A percentile compares a stretch with the other conserved stretches of the same genome.
These are phyloP conservation scores for Penicillium brasilianum DNA, from an alignment of 2,329 filamentous ascomycete genomes.

Conservation along the genomic window DNA sequence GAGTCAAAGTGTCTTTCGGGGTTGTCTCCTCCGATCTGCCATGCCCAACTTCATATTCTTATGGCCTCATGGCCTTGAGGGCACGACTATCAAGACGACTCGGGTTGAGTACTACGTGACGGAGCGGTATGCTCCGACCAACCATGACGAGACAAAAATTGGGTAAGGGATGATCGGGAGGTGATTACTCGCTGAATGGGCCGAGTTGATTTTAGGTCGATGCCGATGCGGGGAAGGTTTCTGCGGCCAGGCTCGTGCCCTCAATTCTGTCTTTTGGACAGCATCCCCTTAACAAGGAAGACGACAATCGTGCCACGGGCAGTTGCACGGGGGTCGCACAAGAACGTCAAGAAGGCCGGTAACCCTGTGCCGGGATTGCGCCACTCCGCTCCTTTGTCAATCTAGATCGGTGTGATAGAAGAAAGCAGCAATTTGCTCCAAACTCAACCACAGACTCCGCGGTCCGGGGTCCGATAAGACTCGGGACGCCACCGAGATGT, in stretches of 20 bases:
- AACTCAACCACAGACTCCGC: neutral
- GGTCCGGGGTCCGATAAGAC: neutral
- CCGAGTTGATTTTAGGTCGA: slow-evolving; percentile 14
- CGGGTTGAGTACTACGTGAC: neutral
- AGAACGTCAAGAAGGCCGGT: neutral
- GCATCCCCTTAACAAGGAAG: neutral
- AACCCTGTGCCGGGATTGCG: neutral
- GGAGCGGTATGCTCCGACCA: slow-evolving; percentile 26
- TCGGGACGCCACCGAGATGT: slow-evolving; percentile 4
- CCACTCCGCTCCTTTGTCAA: neutral
- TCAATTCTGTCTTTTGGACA: neutral
- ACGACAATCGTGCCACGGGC: neutral
- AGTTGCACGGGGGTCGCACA: neutral
- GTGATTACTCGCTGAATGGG: slow-evolving; percentile 11
- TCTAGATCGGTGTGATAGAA: neutral
- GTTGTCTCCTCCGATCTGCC: slow-evolving; percentile 1
- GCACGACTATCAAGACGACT: neutral
- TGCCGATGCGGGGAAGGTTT: slow-evolving; percentile 18
- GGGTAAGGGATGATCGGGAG: slow-evolving; percentile 9
- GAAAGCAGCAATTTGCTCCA: neutral
- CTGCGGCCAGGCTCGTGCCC: neutral
- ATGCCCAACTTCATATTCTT: neutral
- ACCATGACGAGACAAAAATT: slow-evolving; percentile 10
- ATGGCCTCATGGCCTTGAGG: neutral
- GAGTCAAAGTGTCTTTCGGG: neutral